Percentiles rank a stretch among this genome's conserved stretches.
phyloP scores from a whole-genome alignment of 2,329 filamentous ascomycete species.

The Penicillium sp. region DNA sequence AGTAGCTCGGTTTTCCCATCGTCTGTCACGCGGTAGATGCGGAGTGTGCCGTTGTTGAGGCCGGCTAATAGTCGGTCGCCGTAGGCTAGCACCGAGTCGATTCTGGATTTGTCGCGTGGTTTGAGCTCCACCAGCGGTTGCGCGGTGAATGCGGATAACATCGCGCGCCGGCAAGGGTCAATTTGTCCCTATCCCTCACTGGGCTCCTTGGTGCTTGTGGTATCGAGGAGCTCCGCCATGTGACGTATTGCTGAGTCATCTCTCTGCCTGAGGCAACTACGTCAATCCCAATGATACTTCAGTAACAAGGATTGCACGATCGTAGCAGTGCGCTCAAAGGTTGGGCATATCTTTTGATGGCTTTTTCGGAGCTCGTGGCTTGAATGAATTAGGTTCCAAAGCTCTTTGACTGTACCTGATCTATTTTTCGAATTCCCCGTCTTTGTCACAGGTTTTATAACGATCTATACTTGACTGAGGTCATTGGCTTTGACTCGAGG shows the following conservation, averaged over 20 bases:
- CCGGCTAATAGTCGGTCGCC: constrained; percentile 91
- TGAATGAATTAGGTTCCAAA: no score
- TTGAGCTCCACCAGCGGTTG: constrained; percentile 96
- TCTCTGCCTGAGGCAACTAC: neutral
- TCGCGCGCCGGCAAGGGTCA: constrained; percentile 43
- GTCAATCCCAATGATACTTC: no score
- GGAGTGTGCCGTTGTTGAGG: constrained; percentile 81
- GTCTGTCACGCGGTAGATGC: constrained; percentile 78
- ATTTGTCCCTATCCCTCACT: constrained; percentile 10
- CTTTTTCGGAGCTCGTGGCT: no score
- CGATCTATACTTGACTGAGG: no score
- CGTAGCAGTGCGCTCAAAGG: no score
- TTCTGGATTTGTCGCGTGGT: constrained; percentile 91
- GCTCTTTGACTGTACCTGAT: no score
- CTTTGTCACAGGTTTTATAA: no score
- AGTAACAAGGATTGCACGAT: no score
- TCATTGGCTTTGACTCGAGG: no score
- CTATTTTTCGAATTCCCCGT: no score
- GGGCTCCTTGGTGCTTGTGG: constrained; percentile 11
- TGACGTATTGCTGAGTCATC: constrained; percentile 15
- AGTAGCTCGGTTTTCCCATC: constrained; percentile 73
- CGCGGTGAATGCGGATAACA: constrained; percentile 97
- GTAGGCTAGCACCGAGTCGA: constrained; percentile 92
- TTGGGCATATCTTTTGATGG: no score
- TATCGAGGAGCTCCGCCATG: constrained; percentile 6